phyloP scores from a whole-genome alignment of 2,329 filamentous ascomycete genomes.

The Paraphaeosphaeria minitans region DNA sequence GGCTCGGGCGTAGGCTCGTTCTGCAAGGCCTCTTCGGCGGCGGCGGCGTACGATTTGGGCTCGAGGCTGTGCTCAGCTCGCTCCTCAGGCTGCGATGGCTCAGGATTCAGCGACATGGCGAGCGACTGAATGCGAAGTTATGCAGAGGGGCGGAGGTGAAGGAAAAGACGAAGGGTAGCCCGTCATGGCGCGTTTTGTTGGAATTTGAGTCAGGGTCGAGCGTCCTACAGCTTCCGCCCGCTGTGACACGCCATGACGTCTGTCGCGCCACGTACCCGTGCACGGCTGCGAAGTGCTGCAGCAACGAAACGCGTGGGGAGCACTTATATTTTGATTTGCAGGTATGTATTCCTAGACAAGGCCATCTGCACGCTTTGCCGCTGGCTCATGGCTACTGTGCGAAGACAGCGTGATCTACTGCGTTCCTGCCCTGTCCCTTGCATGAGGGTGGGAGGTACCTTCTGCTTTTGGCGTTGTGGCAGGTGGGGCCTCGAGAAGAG shows the following conservation, averaged over 20 bases:
- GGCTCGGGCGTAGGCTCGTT: neutral
- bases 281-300: neutral
- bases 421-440: neutral
- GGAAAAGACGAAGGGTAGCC: slow-evolving; percentile 1
- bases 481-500: slow-evolving; percentile 17
- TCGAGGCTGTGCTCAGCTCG: slow-evolving; percentile 46
- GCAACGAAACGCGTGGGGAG: neutral
- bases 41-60: slow-evolving; percentile 53
- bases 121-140: slow-evolving; percentile 13
- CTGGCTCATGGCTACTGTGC: neutral
- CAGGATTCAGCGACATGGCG: slow-evolving; percentile 49
- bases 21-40: slow-evolving; percentile 42
- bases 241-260: slow-evolving; percentile 9
- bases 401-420: neutral
- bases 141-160: neutral
- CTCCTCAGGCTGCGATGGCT: slow-evolving; percentile 49
- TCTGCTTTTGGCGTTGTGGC: slow-evolving; percentile 23
- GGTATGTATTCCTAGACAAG: neutral
- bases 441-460: neutral
- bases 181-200: slow-evolving; percentile 26
- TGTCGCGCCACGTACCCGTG: neutral
- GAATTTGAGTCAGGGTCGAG: slow-evolving; percentile 24
- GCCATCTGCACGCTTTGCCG: neutral
- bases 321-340: neutral
- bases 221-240: slow-evolving; percentile 23